A percentile compares a stretch with the other conserved stretches of the same genome.
These are phyloP conservation scores for Hypericum androsaemum DNA, from an alignment of 345 rosid species.

Conservation along the genomic window DNA sequence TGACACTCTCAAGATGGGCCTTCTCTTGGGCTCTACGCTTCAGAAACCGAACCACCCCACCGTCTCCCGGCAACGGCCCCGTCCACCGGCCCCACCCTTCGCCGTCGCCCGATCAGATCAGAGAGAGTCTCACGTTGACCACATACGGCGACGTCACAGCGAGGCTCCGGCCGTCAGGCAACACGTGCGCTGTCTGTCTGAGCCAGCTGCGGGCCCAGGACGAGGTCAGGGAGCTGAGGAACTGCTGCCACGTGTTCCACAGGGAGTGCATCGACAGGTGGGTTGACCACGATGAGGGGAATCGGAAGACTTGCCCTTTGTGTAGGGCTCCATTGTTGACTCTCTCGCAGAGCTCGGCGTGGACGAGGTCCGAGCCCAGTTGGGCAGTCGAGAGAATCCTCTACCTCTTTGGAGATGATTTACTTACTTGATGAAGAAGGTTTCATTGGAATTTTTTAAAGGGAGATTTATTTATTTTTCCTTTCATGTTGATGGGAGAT, in stretches of 20 bases:
- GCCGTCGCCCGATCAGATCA: constrained; percentile 39
- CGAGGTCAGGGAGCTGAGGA: constrained; percentile 68
- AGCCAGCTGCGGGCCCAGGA: constrained; percentile 40
- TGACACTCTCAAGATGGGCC: constrained; percentile 69
- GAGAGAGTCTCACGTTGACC: constrained; percentile 43
- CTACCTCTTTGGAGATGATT: constrained; percentile 86
- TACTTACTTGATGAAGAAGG: constrained; percentile 26
- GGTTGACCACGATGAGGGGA: constrained; percentile 64
- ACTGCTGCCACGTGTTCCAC: constrained; percentile 89
- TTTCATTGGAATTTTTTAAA: background rate
- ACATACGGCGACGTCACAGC: constrained; percentile 47
- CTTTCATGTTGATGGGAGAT: background rate
- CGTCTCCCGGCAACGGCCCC: constrained; percentile 6
- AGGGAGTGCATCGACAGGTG: constrained; percentile 79
- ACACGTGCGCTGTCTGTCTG: constrained; percentile 82
- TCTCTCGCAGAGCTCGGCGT: constrained; percentile 25
- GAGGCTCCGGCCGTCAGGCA: constrained; percentile 20
- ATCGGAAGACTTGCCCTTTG: constrained; percentile 67
- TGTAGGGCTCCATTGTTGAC: constrained; percentile 78
- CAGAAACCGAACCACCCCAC: constrained; percentile 26
- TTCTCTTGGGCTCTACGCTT: constrained; percentile 44
- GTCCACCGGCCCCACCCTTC: constrained; percentile 1
- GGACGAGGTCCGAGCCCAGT: constrained; percentile 57
- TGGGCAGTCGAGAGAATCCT: constrained; percentile 89
- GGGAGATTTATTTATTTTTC: background rate